Evolutionary conservation across 2,329 filamentous ascomycete species (phyloP), one percentile per base, ranked within the genome.

Genomic region (Aspergillus terreus): DNA sequence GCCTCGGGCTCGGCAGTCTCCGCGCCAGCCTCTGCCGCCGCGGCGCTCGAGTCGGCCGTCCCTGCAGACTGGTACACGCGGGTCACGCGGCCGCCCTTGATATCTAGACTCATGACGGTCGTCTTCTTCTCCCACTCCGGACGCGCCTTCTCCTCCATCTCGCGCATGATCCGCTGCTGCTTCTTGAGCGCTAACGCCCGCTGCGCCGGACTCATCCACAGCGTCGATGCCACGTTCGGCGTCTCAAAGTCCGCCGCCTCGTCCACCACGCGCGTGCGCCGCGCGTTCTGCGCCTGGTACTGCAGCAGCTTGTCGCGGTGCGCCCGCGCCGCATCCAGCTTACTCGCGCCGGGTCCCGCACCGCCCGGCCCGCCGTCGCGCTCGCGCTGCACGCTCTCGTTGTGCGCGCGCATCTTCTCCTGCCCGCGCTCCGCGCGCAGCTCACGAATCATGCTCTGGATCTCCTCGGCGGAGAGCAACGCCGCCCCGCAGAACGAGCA

Each of bases 61-160:
- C 65, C 65, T 53, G 73, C 69, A 63, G 54, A 68, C 59, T 67
- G 58, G 65, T 54, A 73, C 50, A 53, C 70, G 53, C 82, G 83
- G 4, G 94, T 84, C 2, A 95, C 83, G 61, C 86, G 91, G 15
- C 87, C 86, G 0, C 86, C 86, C 7, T 85, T 84, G 0, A 96
- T 74, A 66, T 96, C 90, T 54, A 96, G 88, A 64, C 88, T 92
- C 58, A 95, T 82, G 1, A 96, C 87, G 54, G 94, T 86, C 61
- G 82, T 83, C 52, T 89, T 81, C 79, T 92, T 95, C 75, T 96
- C 92, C 70, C 91, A 96, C 56, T 95, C 92, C 0, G 91, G 90
- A 47, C 82, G 78, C 4, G 87, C 85, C 59, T 87, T 88, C 85
- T 91, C 95, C 63, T 95, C 89, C 78, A 94, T 85, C 71, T 95